Evolutionary conservation across 2,329 filamentous ascomycete genomes (phyloP), one percentile per base, ranked within the genome.

Genomic region (Alternaria ethzedia): DNA sequence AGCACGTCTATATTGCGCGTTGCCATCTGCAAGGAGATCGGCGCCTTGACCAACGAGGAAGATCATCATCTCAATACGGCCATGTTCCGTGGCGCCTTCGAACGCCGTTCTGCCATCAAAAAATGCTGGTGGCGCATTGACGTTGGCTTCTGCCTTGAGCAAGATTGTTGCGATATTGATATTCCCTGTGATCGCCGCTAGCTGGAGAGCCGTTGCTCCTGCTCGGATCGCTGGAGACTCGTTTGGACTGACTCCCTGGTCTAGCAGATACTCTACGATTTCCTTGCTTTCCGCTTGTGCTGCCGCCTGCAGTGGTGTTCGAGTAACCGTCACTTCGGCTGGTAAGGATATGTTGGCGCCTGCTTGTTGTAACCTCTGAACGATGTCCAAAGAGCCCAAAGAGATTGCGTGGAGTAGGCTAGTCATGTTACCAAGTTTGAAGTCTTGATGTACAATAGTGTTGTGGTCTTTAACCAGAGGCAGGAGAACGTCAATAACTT

Each of bases 1-100:
- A 21, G 17, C 17, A 1, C 26, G 17, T 15, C 6, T 12, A 15
- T 51, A 21, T 7, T 32, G 47, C 6, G 0, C 2, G 3, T 5
- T 15, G 7, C 1, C 5, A 4, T 51, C 11, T 4, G 47, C 12
- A 15, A 32, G 11, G 0, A 56, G 54, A 21, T 59, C 47, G 12
- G 30, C 57, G 3, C 43, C 43, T 20, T 4, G 2, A 13, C 12
- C 15, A 2, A 61, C 41, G 4, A 64, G 57, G 1, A 64, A 52
- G 2, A 21, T 64, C 17, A 77, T 47, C 67, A 75, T 72, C 45
- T 76, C 75, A 6, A 78, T 67, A 9, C 70, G 70, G 12, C 74
- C 75, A 8, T 71, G 51, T 43, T 78, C 75, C 10, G 76, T 69
- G 3, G 75, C 72, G 3, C 70, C 76, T 55, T 74, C 65, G 3